Percentiles rank a stretch among this genome's conserved stretches.
phyloP scores from a whole-genome alignment of 257 asterid species.

The Primulina huaijiensis region DNA sequence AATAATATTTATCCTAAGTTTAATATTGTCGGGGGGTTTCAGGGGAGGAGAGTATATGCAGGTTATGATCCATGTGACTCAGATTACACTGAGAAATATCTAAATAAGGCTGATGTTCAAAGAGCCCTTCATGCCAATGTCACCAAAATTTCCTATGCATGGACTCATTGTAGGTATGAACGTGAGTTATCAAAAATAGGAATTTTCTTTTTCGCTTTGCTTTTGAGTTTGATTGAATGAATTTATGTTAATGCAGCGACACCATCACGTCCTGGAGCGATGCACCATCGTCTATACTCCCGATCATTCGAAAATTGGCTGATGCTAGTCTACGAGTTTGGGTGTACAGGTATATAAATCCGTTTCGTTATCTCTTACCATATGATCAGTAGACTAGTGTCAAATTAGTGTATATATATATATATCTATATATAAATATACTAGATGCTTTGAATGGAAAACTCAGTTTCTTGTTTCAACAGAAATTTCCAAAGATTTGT shows the following conservation, averaged over 20 bases:
- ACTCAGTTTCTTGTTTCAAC: not conserved
- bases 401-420: too few species aligned
- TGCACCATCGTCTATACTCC: conserved; percentile 53
- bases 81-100: conserved; percentile 43
- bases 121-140: conserved; percentile 76
- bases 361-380: too few species aligned
- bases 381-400: not conserved
- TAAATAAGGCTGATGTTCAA: conserved; percentile 77
- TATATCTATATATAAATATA: too few species aligned
- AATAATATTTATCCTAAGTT: too few species aligned
- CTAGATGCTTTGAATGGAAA: not conserved
- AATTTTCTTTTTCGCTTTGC: not conserved
- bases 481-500: not conserved
- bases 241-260: conserved; percentile 37
- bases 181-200: not conserved
- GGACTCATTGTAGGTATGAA: conserved; percentile 80
- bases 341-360: conserved; percentile 57
- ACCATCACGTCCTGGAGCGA: conserved; percentile 44
- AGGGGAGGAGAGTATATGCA: conserved; percentile 34
- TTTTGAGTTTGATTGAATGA: not conserved
- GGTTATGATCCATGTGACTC: conserved; percentile 79
- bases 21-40: conserved; percentile 27
- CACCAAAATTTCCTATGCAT: conserved; percentile 61
- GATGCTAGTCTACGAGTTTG: conserved; percentile 55
- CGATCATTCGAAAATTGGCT: not conserved